Percentiles rank a stretch among this genome's conserved stretches.
Conservation (phyloP, 2,329 filamentous ascomycete genomes). For the Fusarium decemcellulare region DNA sequence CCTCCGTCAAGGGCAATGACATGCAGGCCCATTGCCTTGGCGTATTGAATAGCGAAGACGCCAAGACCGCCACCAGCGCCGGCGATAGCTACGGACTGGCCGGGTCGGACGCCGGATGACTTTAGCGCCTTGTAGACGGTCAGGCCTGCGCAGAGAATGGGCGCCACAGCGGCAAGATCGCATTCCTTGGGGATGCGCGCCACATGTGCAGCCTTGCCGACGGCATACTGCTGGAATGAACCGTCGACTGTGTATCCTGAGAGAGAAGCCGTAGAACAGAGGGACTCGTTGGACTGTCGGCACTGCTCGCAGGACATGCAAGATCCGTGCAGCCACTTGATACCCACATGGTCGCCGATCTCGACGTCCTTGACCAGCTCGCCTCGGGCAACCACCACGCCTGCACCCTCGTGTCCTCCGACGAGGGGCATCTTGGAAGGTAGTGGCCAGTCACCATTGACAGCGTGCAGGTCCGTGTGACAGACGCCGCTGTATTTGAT, state of each 20-base stretch:
- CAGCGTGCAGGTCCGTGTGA: constrained; percentile 82
- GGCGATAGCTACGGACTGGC: constrained; percentile 83
- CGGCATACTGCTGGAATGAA: constrained; percentile 89
- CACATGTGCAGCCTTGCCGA: constrained; percentile 86
- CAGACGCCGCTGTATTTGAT: constrained; percentile 91
- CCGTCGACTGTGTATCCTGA: constrained; percentile 93
- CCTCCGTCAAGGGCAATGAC: constrained; percentile 87
- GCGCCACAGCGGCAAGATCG: constrained; percentile 80
- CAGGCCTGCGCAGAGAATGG: constrained; percentile 85
- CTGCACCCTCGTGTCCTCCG: constrained; percentile 83
- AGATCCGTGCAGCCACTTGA: constrained; percentile 91
- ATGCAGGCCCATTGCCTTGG: constrained; percentile 86
- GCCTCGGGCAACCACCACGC: constrained; percentile 83
- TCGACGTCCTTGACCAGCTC: constrained; percentile 81
- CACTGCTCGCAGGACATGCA: constrained; percentile 88
- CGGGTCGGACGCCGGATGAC: constrained; percentile 79
- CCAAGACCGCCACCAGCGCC: constrained; percentile 87
- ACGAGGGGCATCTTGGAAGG: constrained; percentile 83
- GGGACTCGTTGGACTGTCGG: constrained; percentile 81
- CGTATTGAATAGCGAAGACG: constrained; percentile 83
- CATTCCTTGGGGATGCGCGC: constrained; percentile 82
- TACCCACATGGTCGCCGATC: constrained; percentile 85
- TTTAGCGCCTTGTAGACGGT: constrained; percentile 90
- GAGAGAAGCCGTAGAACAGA: constrained; percentile 79
- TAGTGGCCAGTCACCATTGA: constrained; percentile 90